Evolutionary conservation across 495 filamentous ascomycete genomes (phyloP).

Genomic region (Penicillium manginii): DNA sequence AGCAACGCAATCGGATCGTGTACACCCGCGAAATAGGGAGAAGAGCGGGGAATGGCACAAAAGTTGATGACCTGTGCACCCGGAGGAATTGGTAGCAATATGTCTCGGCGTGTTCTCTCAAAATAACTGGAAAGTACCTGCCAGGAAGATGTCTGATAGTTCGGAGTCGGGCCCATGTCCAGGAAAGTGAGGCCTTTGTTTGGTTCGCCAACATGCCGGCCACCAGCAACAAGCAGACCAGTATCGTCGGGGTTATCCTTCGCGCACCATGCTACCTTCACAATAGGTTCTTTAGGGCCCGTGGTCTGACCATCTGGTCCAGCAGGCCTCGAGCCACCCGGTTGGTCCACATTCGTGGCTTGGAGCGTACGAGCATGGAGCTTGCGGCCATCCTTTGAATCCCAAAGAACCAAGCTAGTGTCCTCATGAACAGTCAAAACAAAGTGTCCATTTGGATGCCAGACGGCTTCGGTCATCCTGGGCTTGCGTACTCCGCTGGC

Average conservation of each 20-base stretch:
- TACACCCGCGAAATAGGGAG: conserved; percentile 82
- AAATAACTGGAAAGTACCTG: conserved; percentile 78
- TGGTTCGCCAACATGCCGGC: conserved; percentile 62
- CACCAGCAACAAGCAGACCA: conserved; percentile 83
- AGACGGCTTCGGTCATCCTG: conserved; percentile 74
- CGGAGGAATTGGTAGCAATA: conserved; percentile 76
- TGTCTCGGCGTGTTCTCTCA: conserved; percentile 66
- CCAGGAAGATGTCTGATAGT: conserved; percentile 89
- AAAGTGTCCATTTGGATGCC: conserved; percentile 96
- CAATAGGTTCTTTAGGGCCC: conserved; percentile 70
- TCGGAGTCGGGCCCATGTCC: conserved; percentile 85
- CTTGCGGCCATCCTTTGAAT: conserved; percentile 85
- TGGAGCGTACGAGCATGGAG: conserved; percentile 82
- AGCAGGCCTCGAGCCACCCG: conserved; percentile 50
- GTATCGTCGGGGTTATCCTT: conserved; percentile 93
- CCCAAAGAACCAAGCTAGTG: conserved; percentile 89
- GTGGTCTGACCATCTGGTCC: conserved; percentile 40
- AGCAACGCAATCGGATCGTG: conserved; percentile 89
- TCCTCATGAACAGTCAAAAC: conserved; percentile 88
- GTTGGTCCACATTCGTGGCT: conserved; percentile 68
- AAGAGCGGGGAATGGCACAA: conserved; percentile 76
- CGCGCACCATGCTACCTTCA: conserved; percentile 84
- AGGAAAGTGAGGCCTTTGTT: conserved; percentile 82
- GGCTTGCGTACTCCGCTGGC: conserved; percentile 62
- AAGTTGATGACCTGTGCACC: conserved; percentile 81